Conservation (phyloP, 352 stramenopile genomes). For the Globisporangium megalacanthum region DNA sequence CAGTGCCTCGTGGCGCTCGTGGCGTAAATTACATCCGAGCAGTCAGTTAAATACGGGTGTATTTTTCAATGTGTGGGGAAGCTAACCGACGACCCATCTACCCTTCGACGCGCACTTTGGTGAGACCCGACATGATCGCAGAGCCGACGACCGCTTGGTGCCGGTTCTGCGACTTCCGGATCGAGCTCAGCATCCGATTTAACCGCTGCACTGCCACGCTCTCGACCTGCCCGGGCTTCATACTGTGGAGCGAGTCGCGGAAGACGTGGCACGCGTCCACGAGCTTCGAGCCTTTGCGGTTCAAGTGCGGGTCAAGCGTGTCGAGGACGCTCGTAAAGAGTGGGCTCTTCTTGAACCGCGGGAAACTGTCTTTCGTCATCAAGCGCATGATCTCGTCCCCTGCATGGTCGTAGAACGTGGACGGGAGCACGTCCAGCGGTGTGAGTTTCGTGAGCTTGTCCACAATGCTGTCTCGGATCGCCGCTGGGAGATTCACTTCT, state of each 20-base stretch:
- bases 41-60: not conserved
- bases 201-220: slow-evolving; percentile 39
- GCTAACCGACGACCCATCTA: not conserved
- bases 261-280: slow-evolving; percentile 69
- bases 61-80: too few relatives aligned
- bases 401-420: slow-evolving; percentile 48
- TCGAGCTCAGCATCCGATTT: slow-evolving; percentile 64
- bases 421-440: slow-evolving; percentile 18
- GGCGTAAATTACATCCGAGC: slow-evolving; percentile 13
- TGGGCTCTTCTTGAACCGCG: slow-evolving; percentile 70
- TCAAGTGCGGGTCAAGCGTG: slow-evolving; percentile 53
- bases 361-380: slow-evolving; percentile 79
- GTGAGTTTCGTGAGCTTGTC: slow-evolving; percentile 23
- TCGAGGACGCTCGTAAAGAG: slow-evolving; percentile 63
- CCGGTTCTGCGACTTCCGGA: slow-evolving; percentile 52
- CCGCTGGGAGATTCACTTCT: slow-evolving; percentile 65
- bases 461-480: slow-evolving; percentile 45
- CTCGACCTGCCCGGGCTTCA: slow-evolving; percentile 53
- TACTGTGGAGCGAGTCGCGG: slow-evolving; percentile 55
- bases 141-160: slow-evolving; percentile 20
- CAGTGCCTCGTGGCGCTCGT: slow-evolving; percentile 62
- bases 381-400: slow-evolving; percentile 77
- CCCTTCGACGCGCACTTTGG: slow-evolving; percentile 19
- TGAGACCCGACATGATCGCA: slow-evolving; percentile 13
- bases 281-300: slow-evolving; percentile 55